Percentiles rank a stretch among this genome's conserved stretches.
phyloP scores from a whole-genome alignment of 2,329 filamentous ascomycete species.

The Fusarium sublunatum region DNA sequence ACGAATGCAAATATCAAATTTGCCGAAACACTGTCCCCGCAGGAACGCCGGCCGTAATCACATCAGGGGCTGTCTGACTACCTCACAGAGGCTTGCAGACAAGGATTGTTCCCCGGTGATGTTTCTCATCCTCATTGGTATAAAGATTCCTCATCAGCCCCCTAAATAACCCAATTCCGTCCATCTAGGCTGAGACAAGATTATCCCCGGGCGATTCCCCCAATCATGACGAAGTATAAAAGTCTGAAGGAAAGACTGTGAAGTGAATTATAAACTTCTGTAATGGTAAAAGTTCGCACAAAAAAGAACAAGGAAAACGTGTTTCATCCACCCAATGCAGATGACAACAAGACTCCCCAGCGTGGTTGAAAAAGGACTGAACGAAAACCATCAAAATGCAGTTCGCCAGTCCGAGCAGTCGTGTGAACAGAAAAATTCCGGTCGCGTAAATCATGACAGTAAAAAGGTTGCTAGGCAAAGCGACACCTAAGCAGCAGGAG shows the following conservation, averaged over 20 bases:
- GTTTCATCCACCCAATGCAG: constrained; percentile 41
- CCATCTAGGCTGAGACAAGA: constrained; percentile 47
- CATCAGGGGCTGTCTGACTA: constrained; percentile 38
- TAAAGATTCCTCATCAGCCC: constrained; percentile 47
- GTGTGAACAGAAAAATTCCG: constrained; percentile 52
- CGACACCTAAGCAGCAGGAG: constrained; percentile 41
- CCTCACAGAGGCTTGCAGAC: constrained; percentile 43
- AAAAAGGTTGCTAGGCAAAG: constrained; percentile 36
- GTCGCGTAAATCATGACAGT: constrained; percentile 54
- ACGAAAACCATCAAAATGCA: constrained; percentile 48
- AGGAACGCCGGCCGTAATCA: constrained; percentile 46
- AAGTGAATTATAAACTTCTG: constrained; percentile 55
- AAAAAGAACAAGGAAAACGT: constrained; percentile 37
- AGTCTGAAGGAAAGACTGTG: constrained; percentile 54
- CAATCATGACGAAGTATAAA: constrained; percentile 49
- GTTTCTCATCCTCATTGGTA: constrained; percentile 48
- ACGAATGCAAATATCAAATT: constrained; percentile 49
- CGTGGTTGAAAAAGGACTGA: constrained; percentile 43
- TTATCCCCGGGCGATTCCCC: constrained; percentile 43
- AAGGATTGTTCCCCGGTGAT: constrained; percentile 37
- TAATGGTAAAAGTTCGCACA: constrained; percentile 40
- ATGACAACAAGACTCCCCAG: constrained; percentile 44
- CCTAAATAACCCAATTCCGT: constrained; percentile 40
- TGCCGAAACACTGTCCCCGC: constrained; percentile 46
- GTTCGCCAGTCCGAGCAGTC: constrained; percentile 52